Conservation (phyloP, 1,139 yeast species). For the Tardiomyces blankii region DNA sequence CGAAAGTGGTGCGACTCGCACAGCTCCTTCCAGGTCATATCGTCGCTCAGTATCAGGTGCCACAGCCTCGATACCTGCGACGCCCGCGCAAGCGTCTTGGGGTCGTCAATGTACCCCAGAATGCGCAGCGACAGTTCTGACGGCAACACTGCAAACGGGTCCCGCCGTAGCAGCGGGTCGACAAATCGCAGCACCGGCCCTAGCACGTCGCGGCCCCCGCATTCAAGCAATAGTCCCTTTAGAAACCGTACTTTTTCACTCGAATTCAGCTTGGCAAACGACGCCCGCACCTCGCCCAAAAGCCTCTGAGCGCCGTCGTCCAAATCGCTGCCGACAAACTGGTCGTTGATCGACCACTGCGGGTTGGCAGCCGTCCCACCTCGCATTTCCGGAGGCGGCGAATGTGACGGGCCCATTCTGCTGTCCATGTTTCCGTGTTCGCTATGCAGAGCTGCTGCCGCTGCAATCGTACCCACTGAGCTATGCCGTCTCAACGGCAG, state of each 20-base stretch:
- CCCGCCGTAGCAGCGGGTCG: conserved; percentile 65
- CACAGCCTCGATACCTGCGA: conserved; percentile 34
- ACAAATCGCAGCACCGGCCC: conserved; percentile 71
- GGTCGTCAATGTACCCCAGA: conserved; percentile 64
- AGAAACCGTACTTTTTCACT: conserved; percentile 15
- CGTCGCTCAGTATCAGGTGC: conserved; percentile 31
- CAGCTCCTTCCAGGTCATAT: conserved; percentile 31
- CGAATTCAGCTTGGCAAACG: conserved; percentile 10
- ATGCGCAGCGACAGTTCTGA: conserved; percentile 73
- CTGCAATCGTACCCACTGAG: background rate
- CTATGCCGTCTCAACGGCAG: conserved; percentile 8
- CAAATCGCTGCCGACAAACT: background rate
- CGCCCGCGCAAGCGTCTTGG: conserved; percentile 31
- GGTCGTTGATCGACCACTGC: background rate
- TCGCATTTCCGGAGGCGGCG: background rate
- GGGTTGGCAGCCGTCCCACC: background rate
- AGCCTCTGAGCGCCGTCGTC: background rate
- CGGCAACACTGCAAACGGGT: conserved; percentile 77
- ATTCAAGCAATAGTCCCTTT: conserved; percentile 18
- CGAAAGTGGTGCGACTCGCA: conserved; percentile 30
- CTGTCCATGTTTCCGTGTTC: too few relatives aligned
- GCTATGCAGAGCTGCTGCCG: background rate
- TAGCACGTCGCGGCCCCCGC: conserved; percentile 35
- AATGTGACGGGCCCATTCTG: background rate
- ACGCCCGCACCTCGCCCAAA: conserved; percentile 3